phyloP scores from a whole-genome alignment of 1,284 basidiomycete species.

The Neolentinus lepideus region DNA sequence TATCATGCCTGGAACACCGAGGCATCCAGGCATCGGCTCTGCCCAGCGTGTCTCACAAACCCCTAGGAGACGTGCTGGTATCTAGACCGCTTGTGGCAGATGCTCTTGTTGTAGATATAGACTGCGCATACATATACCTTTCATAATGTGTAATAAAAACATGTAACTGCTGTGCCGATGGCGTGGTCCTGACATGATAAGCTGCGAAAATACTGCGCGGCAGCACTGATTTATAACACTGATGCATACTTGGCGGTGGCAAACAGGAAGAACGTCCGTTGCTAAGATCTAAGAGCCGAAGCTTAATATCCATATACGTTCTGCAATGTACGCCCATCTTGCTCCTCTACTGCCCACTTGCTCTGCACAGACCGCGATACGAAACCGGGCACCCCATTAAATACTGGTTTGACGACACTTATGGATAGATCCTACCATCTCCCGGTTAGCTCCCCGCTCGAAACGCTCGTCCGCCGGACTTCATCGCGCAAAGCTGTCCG shows the following conservation, averaged over 20 bases:
- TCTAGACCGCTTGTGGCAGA: slow-evolving; percentile 13
- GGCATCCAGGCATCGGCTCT: slow-evolving; percentile 65
- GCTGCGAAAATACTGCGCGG: too few species aligned
- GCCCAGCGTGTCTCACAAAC: slow-evolving; percentile 58
- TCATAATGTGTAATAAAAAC: neutral
- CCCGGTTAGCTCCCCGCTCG: slow-evolving; percentile 27
- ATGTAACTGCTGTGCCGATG: neutral
- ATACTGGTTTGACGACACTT: neutral
- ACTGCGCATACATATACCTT: slow-evolving; percentile 7
- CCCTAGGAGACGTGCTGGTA: slow-evolving; percentile 48
- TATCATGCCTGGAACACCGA: slow-evolving; percentile 75
- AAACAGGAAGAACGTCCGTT: neutral
- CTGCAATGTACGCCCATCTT: neutral
- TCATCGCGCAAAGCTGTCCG: slow-evolving; percentile 25
- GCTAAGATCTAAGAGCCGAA: neutral
- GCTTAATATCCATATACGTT: neutral
- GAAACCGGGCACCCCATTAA: neutral
- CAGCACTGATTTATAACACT: too few species aligned
- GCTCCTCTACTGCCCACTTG: neutral
- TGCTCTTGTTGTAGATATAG: neutral
- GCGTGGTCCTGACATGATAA: neutral
- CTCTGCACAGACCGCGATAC: neutral
- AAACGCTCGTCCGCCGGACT: slow-evolving; percentile 29
- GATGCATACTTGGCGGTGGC: neutral
- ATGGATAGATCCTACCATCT: neutral